Evolutionary conservation across 2,329 filamentous ascomycete species (phyloP).

Genomic region (Microsporum canis): DNA sequence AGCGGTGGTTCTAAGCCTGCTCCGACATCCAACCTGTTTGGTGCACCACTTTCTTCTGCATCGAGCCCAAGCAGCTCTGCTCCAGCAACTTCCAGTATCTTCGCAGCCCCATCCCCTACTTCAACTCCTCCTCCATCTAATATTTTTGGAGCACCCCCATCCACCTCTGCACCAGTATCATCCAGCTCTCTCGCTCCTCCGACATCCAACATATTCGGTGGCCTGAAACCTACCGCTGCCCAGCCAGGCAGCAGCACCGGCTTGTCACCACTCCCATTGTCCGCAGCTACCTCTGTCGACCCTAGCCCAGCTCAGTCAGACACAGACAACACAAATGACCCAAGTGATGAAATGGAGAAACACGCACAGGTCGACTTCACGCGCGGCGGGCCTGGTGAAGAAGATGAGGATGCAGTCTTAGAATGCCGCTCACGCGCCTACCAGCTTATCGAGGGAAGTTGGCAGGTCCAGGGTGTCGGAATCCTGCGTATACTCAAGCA

Average conservation of each 20-base stretch:
- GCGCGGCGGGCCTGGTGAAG: conserved; percentile 55
- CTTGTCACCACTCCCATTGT: conserved; percentile 11
- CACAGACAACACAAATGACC: conserved; percentile 32
- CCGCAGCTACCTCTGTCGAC: conserved; percentile 26
- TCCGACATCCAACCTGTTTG: conserved; percentile 6
- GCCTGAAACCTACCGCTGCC: background rate
- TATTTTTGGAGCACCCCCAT: background rate
- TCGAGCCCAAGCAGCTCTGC: background rate
- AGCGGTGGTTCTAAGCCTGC: background rate
- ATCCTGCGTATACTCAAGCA: conserved; percentile 62
- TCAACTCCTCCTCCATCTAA: conserved; percentile 6
- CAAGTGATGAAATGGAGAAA: conserved; percentile 43
- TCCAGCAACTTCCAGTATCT: background rate
- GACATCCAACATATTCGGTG: conserved; percentile 8
- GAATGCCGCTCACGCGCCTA: conserved; percentile 61
- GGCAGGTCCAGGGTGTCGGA: conserved; percentile 61
- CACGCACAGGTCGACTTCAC: conserved; percentile 62
- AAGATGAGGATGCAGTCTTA: conserved; percentile 58
- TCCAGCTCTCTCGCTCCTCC: background rate
- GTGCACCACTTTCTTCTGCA: background rate
- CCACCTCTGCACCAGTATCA: background rate
- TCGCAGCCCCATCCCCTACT: background rate
- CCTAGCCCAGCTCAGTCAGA: conserved; percentile 32
- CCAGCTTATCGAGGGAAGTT: conserved; percentile 48
- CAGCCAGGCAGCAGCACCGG: background rate